Conservation (phyloP, 2,329 filamentous ascomycete genomes). For the Colletotrichum sp. region DNA sequence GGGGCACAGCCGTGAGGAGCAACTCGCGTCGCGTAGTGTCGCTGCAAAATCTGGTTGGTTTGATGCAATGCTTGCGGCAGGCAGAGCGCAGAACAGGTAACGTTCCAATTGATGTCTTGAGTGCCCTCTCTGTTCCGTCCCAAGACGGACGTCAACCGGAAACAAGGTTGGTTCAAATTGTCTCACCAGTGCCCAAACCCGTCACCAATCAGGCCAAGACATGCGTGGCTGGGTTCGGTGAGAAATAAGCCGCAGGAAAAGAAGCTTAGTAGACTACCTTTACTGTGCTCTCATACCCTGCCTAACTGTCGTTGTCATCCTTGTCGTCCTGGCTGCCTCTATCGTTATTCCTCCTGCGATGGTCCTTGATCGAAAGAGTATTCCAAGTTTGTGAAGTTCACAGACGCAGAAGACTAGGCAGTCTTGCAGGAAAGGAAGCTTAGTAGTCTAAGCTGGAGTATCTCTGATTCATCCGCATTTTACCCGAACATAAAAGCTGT, state of each 20-base stretch:
- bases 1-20: neutral
- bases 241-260: neutral
- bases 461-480: neutral
- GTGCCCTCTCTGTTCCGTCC: neutral
- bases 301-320: neutral
- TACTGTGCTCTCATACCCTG: neutral
- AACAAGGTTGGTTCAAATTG: neutral
- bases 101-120: neutral
- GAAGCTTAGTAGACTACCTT: neutral
- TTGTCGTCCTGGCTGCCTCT: neutral
- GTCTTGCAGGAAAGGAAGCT: neutral
- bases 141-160: neutral
- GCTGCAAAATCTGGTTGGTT: neutral
- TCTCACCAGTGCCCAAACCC: neutral
- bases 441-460: neutral
- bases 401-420: neutral
- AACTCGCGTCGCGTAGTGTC: neutral
- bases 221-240: neutral
- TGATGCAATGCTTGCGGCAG: neutral
- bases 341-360: neutral
- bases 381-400: fast-evolving
- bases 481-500: neutral
- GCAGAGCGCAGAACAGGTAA: neutral
- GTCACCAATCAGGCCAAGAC: neutral
- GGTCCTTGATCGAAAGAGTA: neutral